Evolutionary conservation across 2,329 filamentous ascomycete genomes (phyloP).

Genomic region (Pseudogymnoascus sp.): DNA sequence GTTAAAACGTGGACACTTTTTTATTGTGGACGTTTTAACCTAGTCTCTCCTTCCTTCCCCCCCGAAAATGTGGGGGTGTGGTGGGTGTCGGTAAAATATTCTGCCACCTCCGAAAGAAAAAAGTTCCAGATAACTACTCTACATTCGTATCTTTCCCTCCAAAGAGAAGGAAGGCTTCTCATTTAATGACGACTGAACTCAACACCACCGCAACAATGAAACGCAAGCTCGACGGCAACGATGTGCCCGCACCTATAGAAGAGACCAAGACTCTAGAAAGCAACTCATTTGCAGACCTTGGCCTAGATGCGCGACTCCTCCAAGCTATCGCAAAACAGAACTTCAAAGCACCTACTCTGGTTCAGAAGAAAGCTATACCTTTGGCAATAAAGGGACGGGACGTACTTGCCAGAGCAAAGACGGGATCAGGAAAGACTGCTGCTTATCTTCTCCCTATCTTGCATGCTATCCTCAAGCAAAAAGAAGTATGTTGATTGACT

Average conservation of each 20-base stretch:
- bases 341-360: slow-evolving; percentile 78
- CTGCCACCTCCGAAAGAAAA: slow-evolving; percentile 6
- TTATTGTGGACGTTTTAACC: neutral
- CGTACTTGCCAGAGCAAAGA: slow-evolving; percentile 85
- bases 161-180: slow-evolving; percentile 12
- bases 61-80: neutral
- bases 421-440: slow-evolving; percentile 95
- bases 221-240: slow-evolving; percentile 50
- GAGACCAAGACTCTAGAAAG: slow-evolving; percentile 21
- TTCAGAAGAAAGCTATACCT: slow-evolving; percentile 82
- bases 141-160: slow-evolving; percentile 8
- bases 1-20: neutral
- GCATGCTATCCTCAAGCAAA: slow-evolving; percentile 71
- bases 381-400: slow-evolving; percentile 80
- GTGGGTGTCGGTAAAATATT: neutral
- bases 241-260: slow-evolving; percentile 37
- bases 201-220: slow-evolving; percentile 38
- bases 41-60: too few species aligned
- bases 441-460: slow-evolving; percentile 88
- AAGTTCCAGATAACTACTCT: slow-evolving; percentile 8
- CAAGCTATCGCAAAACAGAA: slow-evolving; percentile 78
- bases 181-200: slow-evolving; percentile 9
- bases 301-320: slow-evolving; percentile 74
- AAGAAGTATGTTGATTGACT: slow-evolving; percentile 42
- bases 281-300: slow-evolving; percentile 62